phyloP scores from a whole-genome alignment of 805 yeast species.

The Metschnikowia colocasiae region DNA sequence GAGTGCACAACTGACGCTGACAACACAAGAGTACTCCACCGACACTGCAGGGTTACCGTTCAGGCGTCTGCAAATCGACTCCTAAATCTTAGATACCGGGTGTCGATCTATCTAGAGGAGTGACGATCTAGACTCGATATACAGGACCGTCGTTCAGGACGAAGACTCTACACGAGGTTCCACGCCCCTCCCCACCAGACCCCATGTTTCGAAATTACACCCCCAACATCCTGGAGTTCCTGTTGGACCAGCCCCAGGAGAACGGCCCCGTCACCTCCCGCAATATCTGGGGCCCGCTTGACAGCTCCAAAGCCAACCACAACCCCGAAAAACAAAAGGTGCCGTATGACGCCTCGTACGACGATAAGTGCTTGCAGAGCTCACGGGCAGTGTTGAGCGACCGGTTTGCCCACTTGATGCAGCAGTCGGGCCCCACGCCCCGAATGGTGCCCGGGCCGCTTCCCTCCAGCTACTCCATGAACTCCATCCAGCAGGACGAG shows the following conservation, averaged over 20 bases:
- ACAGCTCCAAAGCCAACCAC: background rate
- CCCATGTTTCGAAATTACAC: slow-evolving; percentile 3
- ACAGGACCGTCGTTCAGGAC: no score
- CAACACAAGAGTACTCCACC: no score
- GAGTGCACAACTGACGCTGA: no score
- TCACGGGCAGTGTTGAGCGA: background rate
- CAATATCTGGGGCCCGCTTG: slow-evolving; percentile 7
- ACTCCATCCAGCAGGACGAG: background rate
- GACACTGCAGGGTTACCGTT: no score
- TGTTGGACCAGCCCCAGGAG: slow-evolving; percentile 5
- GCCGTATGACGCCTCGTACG: background rate
- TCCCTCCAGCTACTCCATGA: background rate
- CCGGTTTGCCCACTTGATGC: background rate
- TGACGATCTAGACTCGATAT: no score
- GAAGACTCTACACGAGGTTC: no score
- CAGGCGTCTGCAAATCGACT: no score
- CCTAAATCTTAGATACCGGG: no score
- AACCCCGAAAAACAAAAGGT: background rate
- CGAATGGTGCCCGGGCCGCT: background rate
- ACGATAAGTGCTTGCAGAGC: background rate
- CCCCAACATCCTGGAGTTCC: slow-evolving; percentile 4
- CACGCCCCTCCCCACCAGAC: background rate
- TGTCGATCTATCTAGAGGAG: no score
- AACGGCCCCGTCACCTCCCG: background rate
- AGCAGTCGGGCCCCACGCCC: background rate